Conservation (phyloP, 2,329 filamentous ascomycete genomes). For the Botrytis porri region DNA sequence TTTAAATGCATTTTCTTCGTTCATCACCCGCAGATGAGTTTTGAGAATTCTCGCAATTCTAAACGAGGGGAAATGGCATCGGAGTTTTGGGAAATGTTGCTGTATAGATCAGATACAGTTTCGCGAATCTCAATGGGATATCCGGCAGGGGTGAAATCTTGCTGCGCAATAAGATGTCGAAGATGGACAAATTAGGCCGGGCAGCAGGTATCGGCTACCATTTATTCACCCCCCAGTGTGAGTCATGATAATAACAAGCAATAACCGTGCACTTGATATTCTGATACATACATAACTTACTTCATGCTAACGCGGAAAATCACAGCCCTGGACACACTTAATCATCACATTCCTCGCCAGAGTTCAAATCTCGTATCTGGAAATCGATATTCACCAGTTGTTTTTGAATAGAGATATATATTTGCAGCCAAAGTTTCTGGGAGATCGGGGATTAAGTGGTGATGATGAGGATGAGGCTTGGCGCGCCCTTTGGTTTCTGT, state of each 20-base stretch:
- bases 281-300: not conserved
- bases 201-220: not conserved
- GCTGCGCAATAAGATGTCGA: not conserved
- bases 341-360: not conserved
- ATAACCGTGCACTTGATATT: not conserved
- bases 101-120: not conserved
- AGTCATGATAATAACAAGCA: not conserved
- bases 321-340: not conserved
- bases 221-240: not conserved
- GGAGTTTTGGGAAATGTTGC: fast-evolving
- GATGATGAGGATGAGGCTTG: not conserved
- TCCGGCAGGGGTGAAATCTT: fast-evolving
- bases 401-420: not conserved
- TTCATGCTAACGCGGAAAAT: not conserved
- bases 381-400: not conserved
- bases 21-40: not conserved
- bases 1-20: not conserved
- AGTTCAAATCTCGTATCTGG: not conserved
- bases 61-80: not conserved
- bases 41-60: not conserved
- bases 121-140: not conserved
- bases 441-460: not conserved
- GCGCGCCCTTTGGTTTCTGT: not conserved
- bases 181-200: not conserved
- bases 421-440: not conserved